A percentile compares a stretch with the other conserved stretches of the same genome.
Evolutionary conservation across 2,329 filamentous ascomycete genomes (phyloP).

Genomic region (Nigrograna mackinnonii): DNA sequence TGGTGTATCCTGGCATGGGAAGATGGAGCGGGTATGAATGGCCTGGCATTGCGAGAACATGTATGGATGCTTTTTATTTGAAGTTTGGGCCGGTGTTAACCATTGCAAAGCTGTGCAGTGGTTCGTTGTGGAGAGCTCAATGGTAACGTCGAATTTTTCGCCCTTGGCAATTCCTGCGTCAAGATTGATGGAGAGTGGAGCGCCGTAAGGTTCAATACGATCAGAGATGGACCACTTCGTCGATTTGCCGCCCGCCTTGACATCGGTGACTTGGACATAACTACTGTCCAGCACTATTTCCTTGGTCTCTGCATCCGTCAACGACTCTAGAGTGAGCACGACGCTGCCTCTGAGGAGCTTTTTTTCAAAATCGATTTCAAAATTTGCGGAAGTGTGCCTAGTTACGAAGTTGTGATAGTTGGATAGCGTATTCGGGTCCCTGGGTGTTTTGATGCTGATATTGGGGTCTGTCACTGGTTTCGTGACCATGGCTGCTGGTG

Average conservation of each 20-base stretch:
- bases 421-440: constrained; percentile 87
- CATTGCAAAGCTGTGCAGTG: constrained; percentile 93
- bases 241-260: constrained; percentile 69
- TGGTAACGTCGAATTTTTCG: constrained; percentile 51
- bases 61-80: constrained; percentile 93
- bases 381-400: constrained; percentile 78
- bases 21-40: constrained; percentile 90
- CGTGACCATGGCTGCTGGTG: constrained; percentile 35
- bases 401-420: constrained; percentile 91
- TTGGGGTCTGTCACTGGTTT: constrained; percentile 41
- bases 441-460: constrained; percentile 48
- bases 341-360: constrained; percentile 79
- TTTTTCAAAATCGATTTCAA: constrained; percentile 81
- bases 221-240: constrained; percentile 72
- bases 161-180: constrained; percentile 51
- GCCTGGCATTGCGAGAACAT: constrained; percentile 99
- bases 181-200: constrained; percentile 66
- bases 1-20: constrained; percentile 96
- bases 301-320: constrained; percentile 71
- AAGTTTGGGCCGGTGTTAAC: constrained; percentile 91
- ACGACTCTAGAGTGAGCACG: constrained; percentile 73
- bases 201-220: constrained; percentile 73
- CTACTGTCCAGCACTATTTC: constrained; percentile 86
- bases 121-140: constrained; percentile 73
- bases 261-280: constrained; percentile 71